Evolutionary conservation across 139 green algal genomes (phyloP), one percentile per base, ranked within the genome.

Genomic region (Coelastrella sp.): DNA sequence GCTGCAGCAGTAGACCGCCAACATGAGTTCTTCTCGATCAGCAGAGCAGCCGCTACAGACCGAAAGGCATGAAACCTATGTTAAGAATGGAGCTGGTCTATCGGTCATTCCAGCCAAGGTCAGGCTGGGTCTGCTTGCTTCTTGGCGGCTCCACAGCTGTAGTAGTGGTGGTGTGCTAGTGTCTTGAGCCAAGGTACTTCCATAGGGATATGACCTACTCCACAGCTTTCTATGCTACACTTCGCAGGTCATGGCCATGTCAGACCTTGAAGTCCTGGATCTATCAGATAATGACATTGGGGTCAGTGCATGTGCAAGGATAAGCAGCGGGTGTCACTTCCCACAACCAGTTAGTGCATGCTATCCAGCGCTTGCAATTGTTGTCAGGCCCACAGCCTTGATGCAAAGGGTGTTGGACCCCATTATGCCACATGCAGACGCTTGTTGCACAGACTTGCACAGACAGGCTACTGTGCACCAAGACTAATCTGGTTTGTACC

Each of bases 241-340:
- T 73, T 5, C 34, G 23, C 68, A 86, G 80, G 66, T 86, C 23
- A 79, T 86, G 66, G 50, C 50, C 23, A 51, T 80, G 34, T 45
- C 40, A 25, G 66, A 35, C 25, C 50, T 86, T 25, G 80, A 79
- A 37, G 32, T 80, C 30, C 35, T 86, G 80, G 80, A 86, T 40
- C 67, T 86, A 11, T 78, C 80, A 6, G 11, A 86, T 32, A 86
- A 86, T 25, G n/a, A 40, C 3, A 86, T 86, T 32, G 80, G 80
- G 67, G 80, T 86, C n/a, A 37, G 15, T 34, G 13, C 5, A 38
- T n/a, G 8, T 35, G 35, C 73, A 41, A 25, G 35, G 41, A 57
- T 1, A 13, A 9, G 11, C 45, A 23, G 8, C 15, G 45, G 45
- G 15, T 13, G 11, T 57, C 45, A 23, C 45, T 23, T 57, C 15